phyloP scores from a whole-genome alignment of 2,329 filamentous ascomycete species.

The Venturiaceae sp. region DNA sequence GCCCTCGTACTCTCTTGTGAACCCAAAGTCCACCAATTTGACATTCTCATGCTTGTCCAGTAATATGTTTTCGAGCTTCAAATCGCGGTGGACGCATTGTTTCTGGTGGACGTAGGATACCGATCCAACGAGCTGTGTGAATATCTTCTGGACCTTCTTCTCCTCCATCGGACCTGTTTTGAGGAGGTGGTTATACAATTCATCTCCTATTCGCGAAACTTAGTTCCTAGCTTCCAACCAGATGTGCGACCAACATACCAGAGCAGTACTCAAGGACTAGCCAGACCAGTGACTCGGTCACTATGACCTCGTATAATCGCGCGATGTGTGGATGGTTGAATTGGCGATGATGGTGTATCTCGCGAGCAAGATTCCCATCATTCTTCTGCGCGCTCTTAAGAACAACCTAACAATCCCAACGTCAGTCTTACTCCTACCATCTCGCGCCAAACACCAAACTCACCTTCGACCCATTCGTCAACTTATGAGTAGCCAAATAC shows the following conservation, averaged over 20 bases:
- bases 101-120: conserved; percentile 93
- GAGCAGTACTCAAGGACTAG: conserved; percentile 93
- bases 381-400: conserved; percentile 97
- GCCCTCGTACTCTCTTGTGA: conserved; percentile 94
- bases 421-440: conserved; percentile 10
- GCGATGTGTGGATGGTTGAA: conserved; percentile 97
- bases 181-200: conserved; percentile 93
- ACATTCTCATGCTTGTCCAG: conserved; percentile 96
- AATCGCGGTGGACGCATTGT: conserved; percentile 89
- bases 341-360: conserved; percentile 97
- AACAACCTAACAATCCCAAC: conserved; percentile 64
- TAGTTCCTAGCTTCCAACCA: not conserved
- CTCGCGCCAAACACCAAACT: not conserved
- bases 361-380: conserved; percentile 88
- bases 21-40: conserved; percentile 95
- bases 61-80: conserved; percentile 94
- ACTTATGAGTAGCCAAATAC: conserved; percentile 90
- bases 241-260: conserved; percentile 43
- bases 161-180: conserved; percentile 74
- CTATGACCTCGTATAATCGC: conserved; percentile 92
- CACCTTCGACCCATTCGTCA: conserved; percentile 94
- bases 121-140: conserved; percentile 88
- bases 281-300: conserved; percentile 93
- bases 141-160: conserved; percentile 87
- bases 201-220: conserved; percentile 56